Evolutionary conservation across 495 filamentous ascomycete species (phyloP), one percentile per base, ranked within the genome.

Genomic region (Daldinia grandis): DNA sequence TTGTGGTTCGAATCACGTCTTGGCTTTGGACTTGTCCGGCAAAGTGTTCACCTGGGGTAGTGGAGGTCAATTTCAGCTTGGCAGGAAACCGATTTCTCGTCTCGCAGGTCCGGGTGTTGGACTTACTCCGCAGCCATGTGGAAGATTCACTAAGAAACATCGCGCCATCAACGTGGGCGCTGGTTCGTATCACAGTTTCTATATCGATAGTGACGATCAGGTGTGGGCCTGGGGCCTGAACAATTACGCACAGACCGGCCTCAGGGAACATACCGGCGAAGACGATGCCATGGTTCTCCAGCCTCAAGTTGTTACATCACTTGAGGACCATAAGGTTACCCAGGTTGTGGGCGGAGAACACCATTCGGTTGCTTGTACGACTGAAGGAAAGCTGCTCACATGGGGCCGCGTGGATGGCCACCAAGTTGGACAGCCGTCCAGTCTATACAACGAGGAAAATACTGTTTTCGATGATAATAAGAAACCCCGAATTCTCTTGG

Each of bases 151-250:
- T 19, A 86, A 87, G 42, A 80, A 81, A 57, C 84, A 86, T 69
- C 81, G 82, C 56, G 85, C 90, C 33, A 76, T 78, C 5, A 69
- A 78, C 15, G 83, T 93, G 35, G 83, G 79, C 3, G 81, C 82
- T 51, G 91, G 91, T 35, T 81, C 84, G 15, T 88, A 90, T 72
- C 89, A 92, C 75, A 87, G 84, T 56, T 91, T 97, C 60, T 93
- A 93, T 55, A 86, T 95, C 61, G 86, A 90, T 73, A 80, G 84
- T 17, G 82, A 87, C n/a, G 89, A 87, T 25, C 83, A 88, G 28
- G 88, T 94, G 55, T 95, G 87, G 81, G 81, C 90, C 1, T 97
- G 93, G 93, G 93, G 93, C 9, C 77, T 93, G 44, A 97, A 97
- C 79, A 91, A 89, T 73, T 95, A 90, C 74, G 89, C 90, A 31